These are phyloP conservation scores for Circinella umbellata DNA, from an alignment of 371 early-diverging fungal species.

Conservation along the genomic window DNA sequence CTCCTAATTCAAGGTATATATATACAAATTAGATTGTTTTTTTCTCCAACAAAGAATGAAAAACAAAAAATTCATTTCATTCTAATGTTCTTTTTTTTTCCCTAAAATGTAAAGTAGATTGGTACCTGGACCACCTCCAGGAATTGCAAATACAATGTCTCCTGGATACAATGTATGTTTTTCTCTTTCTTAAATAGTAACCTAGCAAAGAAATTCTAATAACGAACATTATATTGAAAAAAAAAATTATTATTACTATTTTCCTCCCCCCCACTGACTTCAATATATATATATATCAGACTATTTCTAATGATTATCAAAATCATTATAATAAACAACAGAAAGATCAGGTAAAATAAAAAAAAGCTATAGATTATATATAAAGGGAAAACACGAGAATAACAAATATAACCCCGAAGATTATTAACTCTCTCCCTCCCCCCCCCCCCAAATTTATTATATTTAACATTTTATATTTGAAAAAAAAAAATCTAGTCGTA, in stretches of 20 bases:
- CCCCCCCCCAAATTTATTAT: no score
- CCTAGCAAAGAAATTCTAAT: no score
- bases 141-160: conserved; percentile 6
- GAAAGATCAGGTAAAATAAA: conserved; percentile 13
- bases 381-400: neutral
- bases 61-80: neutral
- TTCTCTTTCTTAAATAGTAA: no score
- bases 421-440: no score
- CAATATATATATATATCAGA: neutral
- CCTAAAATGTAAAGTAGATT: conserved; percentile 7
- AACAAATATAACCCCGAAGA: neutral
- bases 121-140: conserved; percentile 4
- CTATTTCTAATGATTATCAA: conserved; percentile 1
- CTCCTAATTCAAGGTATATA: conserved; percentile 25
- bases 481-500: conserved; percentile 9
- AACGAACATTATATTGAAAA: no score
- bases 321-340: neutral
- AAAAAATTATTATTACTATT: no score
- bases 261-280: no score
- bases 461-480: no score
- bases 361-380: no score
- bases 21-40: no score
- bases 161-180: conserved; percentile 12
- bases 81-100: conserved; percentile 8
- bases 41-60: no score